These are phyloP conservation scores for Sporothrix inflata DNA, from an alignment of 2,329 filamentous ascomycete genomes.

Conservation along the genomic window DNA sequence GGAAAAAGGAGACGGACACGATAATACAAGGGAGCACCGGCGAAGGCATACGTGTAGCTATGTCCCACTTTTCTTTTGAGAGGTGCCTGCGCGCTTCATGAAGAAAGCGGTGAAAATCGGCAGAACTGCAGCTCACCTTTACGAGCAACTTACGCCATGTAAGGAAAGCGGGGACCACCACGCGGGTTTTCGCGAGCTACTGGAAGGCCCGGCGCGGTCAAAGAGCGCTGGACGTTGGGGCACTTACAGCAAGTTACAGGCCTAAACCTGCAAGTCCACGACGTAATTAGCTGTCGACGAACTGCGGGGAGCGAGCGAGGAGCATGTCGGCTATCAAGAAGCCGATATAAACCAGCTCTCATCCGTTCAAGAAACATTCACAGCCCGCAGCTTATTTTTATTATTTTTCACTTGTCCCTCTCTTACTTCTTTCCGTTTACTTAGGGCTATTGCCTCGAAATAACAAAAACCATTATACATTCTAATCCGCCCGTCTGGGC, in stretches of 20 bases:
- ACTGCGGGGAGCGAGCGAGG: background rate
- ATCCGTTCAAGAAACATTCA: background rate
- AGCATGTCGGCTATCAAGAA: constrained; percentile 19
- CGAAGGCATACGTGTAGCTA: constrained; percentile 16
- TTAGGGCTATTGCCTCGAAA: background rate
- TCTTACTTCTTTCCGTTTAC: background rate
- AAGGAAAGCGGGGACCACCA: constrained; percentile 3
- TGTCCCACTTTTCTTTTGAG: constrained; percentile 19
- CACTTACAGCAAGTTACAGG: background rate
- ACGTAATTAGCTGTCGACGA: constrained; percentile 12
- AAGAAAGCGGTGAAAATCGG: background rate
- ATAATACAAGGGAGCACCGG: background rate
- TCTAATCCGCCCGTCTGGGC: background rate
- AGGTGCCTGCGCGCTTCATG: background rate
- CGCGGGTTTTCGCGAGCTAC: constrained; percentile 1
- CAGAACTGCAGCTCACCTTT: background rate
- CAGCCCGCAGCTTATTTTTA: too few relatives aligned
- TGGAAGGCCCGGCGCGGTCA: background rate
- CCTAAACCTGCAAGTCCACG: background rate
- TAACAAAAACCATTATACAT: too few relatives aligned
- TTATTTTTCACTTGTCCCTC: too few relatives aligned
- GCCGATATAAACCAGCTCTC: background rate
- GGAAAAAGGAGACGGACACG: constrained; percentile 15
- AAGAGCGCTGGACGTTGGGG: background rate
- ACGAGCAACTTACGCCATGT: background rate